Base-by-base conservation (phyloP, 805 yeast species). In the Starmerella kuoi region DNA sequence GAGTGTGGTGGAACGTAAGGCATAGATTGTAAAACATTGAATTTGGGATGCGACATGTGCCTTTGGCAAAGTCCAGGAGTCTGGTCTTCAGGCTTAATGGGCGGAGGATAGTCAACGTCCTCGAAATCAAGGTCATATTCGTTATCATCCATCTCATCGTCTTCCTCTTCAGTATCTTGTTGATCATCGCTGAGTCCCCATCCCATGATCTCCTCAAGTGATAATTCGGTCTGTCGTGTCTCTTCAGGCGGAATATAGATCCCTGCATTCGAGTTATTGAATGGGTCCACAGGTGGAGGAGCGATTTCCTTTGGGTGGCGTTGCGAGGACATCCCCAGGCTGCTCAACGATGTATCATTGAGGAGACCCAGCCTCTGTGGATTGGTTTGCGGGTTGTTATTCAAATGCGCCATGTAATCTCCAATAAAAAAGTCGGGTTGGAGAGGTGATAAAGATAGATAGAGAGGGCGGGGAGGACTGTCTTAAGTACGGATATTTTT, bases 91-190 rank as follows among this genome's bases (percentile, higher is more conserved):
- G 19, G 43, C 19, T 35, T 3, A 31, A 15, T 23, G 27, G 48
- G 26, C 12, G 42, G 45, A 7, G 37, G 42, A 28, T 41, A 34
- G 15, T 48, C 50, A 21, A 36, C 42, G 19, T 48, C 52, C 35
- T 40, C 49, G 24, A 48, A 46, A 26, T 48, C 52, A 28, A 41
- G 37, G 38, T 48, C 52, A 26, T 41, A 48, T 37, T 40, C 52
- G 31, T 48, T 48, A 25, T 31, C 52, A 27, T 48, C 52, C 40
- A 46, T 38, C n/a, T 51, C 55, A 18, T 49, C 51, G 27, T 51
- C 53, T 15, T 49, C 51, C 19, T 51, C 53, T 23, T 49, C 53
- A 14, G 47, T 47, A 25, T 53, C 55, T 37, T 47, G 52, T 18
- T 44, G 45, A 31, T 50, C 53, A 31, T 52, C 55, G 33, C 48